Evolutionary conservation across 257 asterid genomes (phyloP).

Genomic region (Leonotis leonurus): DNA sequence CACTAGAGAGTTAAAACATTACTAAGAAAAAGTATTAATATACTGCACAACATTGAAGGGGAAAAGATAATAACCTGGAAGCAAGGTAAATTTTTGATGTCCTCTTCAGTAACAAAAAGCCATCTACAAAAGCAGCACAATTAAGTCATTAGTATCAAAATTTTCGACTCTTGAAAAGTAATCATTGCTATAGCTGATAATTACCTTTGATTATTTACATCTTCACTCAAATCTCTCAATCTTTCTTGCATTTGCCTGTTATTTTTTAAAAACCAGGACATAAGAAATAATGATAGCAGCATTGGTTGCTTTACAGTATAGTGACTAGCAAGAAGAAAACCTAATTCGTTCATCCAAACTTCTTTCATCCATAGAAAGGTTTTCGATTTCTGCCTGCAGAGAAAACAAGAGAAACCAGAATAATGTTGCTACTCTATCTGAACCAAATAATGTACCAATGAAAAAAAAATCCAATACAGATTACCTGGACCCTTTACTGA

Average conservation of each 20-base stretch:
- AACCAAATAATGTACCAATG: not conserved
- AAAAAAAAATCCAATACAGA: not conserved
- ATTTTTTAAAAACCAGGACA: conserved; percentile 28
- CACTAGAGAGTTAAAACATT: conserved; percentile 17
- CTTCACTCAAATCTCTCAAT: conserved; percentile 72
- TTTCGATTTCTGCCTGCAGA: conserved; percentile 76
- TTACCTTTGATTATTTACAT: conserved; percentile 65
- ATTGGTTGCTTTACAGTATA: conserved; percentile 11
- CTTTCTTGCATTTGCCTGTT: conserved; percentile 84
- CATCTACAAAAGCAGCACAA: conserved; percentile 41
- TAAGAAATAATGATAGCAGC: conserved; percentile 11
- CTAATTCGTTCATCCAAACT: conserved; percentile 64
- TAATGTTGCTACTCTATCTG: conserved; percentile 11
- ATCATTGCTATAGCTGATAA: conserved; percentile 10
- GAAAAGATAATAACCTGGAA: conserved; percentile 56
- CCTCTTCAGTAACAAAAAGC: conserved; percentile 93
- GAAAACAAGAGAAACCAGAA: conserved; percentile 20
- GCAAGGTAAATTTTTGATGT: conserved; percentile 68
- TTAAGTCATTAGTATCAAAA: conserved; percentile 12
- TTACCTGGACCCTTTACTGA: not conserved
- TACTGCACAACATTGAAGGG: conserved; percentile 10
- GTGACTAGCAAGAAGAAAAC: conserved; percentile 30
- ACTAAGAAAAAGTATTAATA: not conserved
- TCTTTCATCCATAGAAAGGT: conserved; percentile 70
- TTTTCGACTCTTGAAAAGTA: not conserved